Base-by-base conservation (phyloP, 2,329 filamentous ascomycete genomes). In the Sordariomycetes sp. region DNA sequence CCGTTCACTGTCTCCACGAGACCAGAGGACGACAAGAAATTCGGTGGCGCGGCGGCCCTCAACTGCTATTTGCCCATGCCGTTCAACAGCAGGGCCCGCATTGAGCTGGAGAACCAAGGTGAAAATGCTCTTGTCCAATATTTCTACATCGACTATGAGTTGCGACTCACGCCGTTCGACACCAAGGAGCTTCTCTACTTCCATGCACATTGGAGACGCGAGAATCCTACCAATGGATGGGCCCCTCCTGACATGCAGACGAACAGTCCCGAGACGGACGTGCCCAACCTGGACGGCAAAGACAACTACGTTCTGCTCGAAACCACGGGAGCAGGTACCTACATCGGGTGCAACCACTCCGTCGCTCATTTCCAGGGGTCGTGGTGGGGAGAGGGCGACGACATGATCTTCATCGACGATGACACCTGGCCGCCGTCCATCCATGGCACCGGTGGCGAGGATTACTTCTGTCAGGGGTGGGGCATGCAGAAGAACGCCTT, bases 401-500 rank as follows among this genome's bases (percentile, higher is more conserved):
- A 69, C 54, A 69, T 70, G 66, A 69, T 70, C 61, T 70, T 65
- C 54, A 69, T 70, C 58, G 68, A 70, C 61, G 67, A 70, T 58
- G 68, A 70, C 57, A 67, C 65, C 8, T 70, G 68, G 68, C 68
- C 68, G 10, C 68, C 68, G 1, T 65, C 62, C 28, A 66, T 70
- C 64, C 68, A 70, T 53, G 68, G 68, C 53, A 70, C 68, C 11
- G 68, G 68, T 10, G 66, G 62, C 22, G 68, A 70, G 48, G 68
- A 70, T 60, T 70, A 70, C 60, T 69, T 70, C 46, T 61, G 59
- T 8, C 68, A 70, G 56, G 68, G 68, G 10, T 70, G 68, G 68
- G 68, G 68, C 40, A 70, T 70, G 68, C 68, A 70, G 61, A 70
- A 70, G 61, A 70, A 70, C 25, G 64, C 67, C 3, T 69, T 65